A percentile compares a stretch with the other conserved stretches of the same genome.
These are phyloP conservation scores for Phyllosticta citribraziliensis DNA, from an alignment of 2,329 filamentous ascomycete species.

Conservation along the genomic window DNA sequence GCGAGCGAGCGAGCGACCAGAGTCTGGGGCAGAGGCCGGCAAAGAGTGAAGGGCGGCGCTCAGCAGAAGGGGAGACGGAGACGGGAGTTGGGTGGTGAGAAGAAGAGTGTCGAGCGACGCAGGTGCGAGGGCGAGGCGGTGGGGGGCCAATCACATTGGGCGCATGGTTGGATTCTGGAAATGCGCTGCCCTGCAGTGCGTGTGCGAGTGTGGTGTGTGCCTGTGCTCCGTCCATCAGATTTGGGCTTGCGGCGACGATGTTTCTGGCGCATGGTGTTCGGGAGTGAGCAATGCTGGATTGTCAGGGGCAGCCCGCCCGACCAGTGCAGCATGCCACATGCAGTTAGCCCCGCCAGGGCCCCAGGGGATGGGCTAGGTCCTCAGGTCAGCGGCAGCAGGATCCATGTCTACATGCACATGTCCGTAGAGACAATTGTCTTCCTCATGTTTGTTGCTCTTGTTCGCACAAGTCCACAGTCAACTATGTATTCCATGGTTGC, in stretches of 20 bases:
- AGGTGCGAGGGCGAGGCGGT: slow-evolving; percentile 4
- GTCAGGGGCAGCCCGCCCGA: not conserved
- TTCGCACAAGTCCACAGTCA: too few relatives aligned
- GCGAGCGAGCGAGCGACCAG: slow-evolving; percentile 3
- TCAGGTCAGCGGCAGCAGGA: too few relatives aligned
- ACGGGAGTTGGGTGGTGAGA: slow-evolving; percentile 1
- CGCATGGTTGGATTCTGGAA: not conserved
- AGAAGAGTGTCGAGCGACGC: not conserved
- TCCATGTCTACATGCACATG: too few relatives aligned
- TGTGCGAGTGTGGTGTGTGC: not conserved
- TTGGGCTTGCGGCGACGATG: not conserved
- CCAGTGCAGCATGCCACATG: not conserved
- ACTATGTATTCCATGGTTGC: too few relatives aligned
- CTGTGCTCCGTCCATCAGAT: not conserved
- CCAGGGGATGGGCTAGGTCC: not conserved
- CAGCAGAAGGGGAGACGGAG: slow-evolving; percentile 5
- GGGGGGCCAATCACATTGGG: not conserved
- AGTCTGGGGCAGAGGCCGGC: slow-evolving; percentile 1
- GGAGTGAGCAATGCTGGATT: not conserved
- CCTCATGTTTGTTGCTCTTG: too few relatives aligned
- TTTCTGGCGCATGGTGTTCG: not conserved
- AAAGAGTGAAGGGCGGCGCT: slow-evolving; percentile 2
- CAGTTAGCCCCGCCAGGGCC: too few relatives aligned
- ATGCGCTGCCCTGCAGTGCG: not conserved
- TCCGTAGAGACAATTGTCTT: too few relatives aligned